Percentiles rank a stretch among this genome's conserved stretches.
phyloP scores from a whole-genome alignment of 305 asterid genomes.

The Rubia peregrina region DNA sequence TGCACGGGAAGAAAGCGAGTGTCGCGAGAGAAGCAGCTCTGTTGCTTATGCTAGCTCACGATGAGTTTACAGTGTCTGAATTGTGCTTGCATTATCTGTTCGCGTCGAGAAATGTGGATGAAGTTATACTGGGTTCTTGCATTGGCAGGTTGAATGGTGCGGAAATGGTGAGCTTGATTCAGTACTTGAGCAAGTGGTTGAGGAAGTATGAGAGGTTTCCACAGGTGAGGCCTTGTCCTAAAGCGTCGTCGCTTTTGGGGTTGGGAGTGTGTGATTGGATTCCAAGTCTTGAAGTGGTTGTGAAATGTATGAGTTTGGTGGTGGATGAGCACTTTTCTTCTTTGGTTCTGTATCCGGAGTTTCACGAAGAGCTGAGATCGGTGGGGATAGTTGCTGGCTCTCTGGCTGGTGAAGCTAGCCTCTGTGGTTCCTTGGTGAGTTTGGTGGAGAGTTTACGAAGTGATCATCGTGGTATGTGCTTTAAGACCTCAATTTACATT shows the following conservation, averaged over 20 bases:
- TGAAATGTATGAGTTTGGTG: constrained; percentile 53
- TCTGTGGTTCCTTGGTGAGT: constrained; percentile 53
- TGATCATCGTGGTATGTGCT: constrained; percentile 36
- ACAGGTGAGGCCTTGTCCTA: constrained; percentile 54
- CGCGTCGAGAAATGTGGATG: constrained; percentile 57
- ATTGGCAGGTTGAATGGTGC: constrained; percentile 59
- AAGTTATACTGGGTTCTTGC: constrained; percentile 68
- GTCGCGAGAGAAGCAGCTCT: constrained; percentile 55
- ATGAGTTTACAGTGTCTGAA: constrained; percentile 62
- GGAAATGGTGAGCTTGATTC: constrained; percentile 61
- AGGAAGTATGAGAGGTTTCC: constrained; percentile 81
- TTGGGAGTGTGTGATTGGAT: constrained; percentile 72
- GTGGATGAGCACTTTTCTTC: constrained; percentile 82
- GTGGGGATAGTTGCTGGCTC: constrained; percentile 43
- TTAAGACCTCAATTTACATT: neutral
- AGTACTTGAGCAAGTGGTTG: constrained; percentile 71
- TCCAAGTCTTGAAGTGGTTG: constrained; percentile 46
- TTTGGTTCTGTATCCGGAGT: constrained; percentile 61
- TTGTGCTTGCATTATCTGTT: constrained; percentile 76
- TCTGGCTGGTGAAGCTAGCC: constrained; percentile 62
- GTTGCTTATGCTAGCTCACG: constrained; percentile 68
- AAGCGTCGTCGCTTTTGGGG: constrained; percentile 56
- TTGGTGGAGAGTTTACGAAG: constrained; percentile 43
- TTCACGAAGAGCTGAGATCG: constrained; percentile 52
- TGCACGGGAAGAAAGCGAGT: constrained; percentile 28